Evolutionary conservation across 177 flowering plant genomes (phyloP), one percentile per base, ranked within the genome.

Genomic region (Vitis hybrid): DNA sequence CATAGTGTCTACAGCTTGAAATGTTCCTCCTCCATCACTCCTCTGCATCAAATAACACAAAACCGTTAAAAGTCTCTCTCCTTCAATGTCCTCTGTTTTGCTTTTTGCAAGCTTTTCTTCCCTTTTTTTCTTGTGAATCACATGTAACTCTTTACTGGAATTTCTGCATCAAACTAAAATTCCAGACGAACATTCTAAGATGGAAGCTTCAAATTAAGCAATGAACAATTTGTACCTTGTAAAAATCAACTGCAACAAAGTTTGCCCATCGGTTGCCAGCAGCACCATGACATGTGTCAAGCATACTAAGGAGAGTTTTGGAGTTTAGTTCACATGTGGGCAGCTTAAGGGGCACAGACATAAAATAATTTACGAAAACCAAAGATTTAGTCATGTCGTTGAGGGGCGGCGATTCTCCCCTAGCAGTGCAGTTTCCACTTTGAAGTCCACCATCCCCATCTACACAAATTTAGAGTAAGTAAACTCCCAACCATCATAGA

Each of bases 231-330:
- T 26, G 53, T 70, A 84, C 88, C 86, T 75, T 76, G 73, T 84
- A 84, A 59, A 57, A 86, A 52, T 86, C 84, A 8, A 84, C 88
- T 15, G 88, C 88, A 26, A 84, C 71, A 58, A 84, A 86, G 63
- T 86, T 86, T 16, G 88, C 74, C 88, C 88, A 82, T 59, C 87
- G 71, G 55, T 79, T 78, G 22, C 81, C 87, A 20, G 86, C 83
- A 6, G 79, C 82, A 31, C 26, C 63, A 31, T 77, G 50, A 59
- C 87, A 85, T 10, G 87, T 83, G 7, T 59, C 57, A 63, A 83
- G 69, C 85, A 76, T 74, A 45, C 59, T 50, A 2, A 71, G 13
- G 4, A 85, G 63, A 10, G 57, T 62, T 6, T 19, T 70, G 3
- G 86, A 82, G 59, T 83, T 83, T 51, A 77, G 65, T 18, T 50